phyloP scores from a whole-genome alignment of 73 alveolate genomes.

The Durusdinium trenchii region DNA sequence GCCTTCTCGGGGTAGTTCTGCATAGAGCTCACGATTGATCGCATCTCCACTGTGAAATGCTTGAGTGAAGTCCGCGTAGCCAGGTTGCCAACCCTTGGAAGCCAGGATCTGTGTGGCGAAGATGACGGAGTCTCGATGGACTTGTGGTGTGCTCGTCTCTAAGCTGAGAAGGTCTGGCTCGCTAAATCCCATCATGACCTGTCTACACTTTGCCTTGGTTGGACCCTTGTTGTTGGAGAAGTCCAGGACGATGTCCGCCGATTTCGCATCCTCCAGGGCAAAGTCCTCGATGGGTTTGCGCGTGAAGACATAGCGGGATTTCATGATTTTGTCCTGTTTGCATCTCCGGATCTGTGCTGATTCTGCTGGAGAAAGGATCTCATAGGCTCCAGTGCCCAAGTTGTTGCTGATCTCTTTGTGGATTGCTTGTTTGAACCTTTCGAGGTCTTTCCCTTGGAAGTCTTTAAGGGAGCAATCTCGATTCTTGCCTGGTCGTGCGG shows the following conservation, averaged over 20 bases:
- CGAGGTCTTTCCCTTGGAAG: not conserved
- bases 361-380: not conserved
- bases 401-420: not conserved
- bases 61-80: too few relatives aligned
- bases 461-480: not conserved
- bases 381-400: not conserved
- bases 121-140: not conserved
- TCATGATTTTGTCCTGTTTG: not conserved
- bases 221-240: not conserved
- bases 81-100: too few relatives aligned
- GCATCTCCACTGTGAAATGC: too few relatives aligned
- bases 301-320: not conserved
- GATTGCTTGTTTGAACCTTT: not conserved
- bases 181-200: conserved; percentile 1
- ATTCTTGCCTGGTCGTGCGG: not conserved
- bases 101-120: not conserved
- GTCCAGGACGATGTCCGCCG: not conserved
- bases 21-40: too few relatives aligned
- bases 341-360: not conserved
- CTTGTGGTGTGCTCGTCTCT: not conserved
- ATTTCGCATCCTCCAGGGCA: not conserved
- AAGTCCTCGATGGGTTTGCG: not conserved
- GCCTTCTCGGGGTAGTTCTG: too few relatives aligned
- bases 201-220: not conserved
- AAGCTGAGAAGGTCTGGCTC: not conserved